phyloP scores from a whole-genome alignment of 2,329 filamentous ascomycete species.

The Pyricularia sp. region DNA sequence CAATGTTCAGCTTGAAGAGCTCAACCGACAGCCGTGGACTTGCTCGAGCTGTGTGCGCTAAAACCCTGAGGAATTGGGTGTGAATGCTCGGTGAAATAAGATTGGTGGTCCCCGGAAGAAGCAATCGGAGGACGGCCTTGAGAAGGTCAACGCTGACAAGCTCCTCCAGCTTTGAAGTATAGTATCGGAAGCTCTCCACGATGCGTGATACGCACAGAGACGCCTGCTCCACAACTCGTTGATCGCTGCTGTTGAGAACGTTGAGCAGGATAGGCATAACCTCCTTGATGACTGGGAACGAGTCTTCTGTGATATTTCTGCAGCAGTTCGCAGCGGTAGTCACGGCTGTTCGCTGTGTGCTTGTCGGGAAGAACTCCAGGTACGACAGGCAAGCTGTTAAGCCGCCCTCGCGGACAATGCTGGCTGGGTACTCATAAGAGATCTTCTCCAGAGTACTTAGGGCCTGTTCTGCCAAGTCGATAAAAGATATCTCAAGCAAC shows the following conservation, averaged over 20 bases:
- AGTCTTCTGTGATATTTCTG: conserved; percentile 88
- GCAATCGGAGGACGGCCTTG: conserved; percentile 68
- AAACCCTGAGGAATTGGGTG: conserved; percentile 84
- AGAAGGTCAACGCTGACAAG: conserved; percentile 81
- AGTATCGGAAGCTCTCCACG: conserved; percentile 90
- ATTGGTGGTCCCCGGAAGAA: conserved; percentile 90
- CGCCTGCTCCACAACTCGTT: conserved; percentile 92
- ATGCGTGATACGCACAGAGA: conserved; percentile 92
- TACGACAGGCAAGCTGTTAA: conserved; percentile 92
- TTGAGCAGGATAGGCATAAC: conserved; percentile 94
- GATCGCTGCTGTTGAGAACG: conserved; percentile 83
- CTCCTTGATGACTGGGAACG: conserved; percentile 79
- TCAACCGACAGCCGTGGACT: conserved; percentile 81
- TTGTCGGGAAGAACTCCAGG: conserved; percentile 94
- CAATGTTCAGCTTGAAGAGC: conserved; percentile 89
- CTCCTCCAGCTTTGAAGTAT: conserved; percentile 78
- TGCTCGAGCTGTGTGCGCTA: conserved; percentile 80
- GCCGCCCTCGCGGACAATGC: conserved; percentile 90
- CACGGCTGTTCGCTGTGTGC: conserved; percentile 90
- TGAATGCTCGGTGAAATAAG: conserved; percentile 89
- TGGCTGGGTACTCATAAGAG: conserved; percentile 85
- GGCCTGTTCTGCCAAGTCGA: conserved; percentile 93
- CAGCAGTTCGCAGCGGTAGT: conserved; percentile 98
- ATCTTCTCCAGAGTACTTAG: conserved; percentile 96
- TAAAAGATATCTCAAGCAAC: conserved; percentile 88